phyloP scores from a whole-genome alignment of 768 basidiomycete genomes.

The Trametes maxima region DNA sequence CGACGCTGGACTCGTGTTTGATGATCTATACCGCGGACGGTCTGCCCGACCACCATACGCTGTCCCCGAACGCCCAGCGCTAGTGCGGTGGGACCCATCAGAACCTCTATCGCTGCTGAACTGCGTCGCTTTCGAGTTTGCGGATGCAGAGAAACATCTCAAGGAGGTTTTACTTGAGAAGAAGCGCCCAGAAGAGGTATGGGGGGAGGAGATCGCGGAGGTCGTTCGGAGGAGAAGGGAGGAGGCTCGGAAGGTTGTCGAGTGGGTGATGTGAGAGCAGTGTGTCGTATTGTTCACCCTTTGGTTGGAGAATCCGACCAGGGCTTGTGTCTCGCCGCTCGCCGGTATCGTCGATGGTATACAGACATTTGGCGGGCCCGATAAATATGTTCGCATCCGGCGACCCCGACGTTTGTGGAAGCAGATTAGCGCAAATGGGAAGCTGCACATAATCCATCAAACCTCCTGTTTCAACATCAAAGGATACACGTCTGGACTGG shows the following conservation, averaged over 20 bases:
- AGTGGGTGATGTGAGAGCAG: slow-evolving; percentile 51
- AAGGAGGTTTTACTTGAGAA: slow-evolving; percentile 40
- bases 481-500: too few relatives aligned
- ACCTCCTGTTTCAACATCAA: too few relatives aligned
- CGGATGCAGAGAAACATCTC: slow-evolving; percentile 71
- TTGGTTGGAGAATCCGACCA: too few relatives aligned
- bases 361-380: too few relatives aligned
- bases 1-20: slow-evolving; percentile 82
- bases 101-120: slow-evolving; percentile 74
- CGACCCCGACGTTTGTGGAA: too few relatives aligned
- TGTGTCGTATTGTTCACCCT: too few relatives aligned
- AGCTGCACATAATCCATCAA: too few relatives aligned
- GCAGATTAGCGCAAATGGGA: too few relatives aligned
- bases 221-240: slow-evolving; percentile 58
- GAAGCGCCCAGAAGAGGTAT: slow-evolving; percentile 54
- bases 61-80: slow-evolving; percentile 69
- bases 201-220: slow-evolving; percentile 65
- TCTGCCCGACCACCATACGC: slow-evolving; percentile 78
- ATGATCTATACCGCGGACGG: slow-evolving; percentile 82
- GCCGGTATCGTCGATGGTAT: too few relatives aligned
- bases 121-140: slow-evolving; percentile 79
- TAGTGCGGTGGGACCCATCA: slow-evolving; percentile 80
- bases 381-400: too few relatives aligned
- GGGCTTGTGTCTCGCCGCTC: too few relatives aligned
- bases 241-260: slow-evolving; percentile 58